These are phyloP conservation scores for Neurospora pannonica DNA, from an alignment of 495 filamentous ascomycete genomes.

Conservation along the genomic window DNA sequence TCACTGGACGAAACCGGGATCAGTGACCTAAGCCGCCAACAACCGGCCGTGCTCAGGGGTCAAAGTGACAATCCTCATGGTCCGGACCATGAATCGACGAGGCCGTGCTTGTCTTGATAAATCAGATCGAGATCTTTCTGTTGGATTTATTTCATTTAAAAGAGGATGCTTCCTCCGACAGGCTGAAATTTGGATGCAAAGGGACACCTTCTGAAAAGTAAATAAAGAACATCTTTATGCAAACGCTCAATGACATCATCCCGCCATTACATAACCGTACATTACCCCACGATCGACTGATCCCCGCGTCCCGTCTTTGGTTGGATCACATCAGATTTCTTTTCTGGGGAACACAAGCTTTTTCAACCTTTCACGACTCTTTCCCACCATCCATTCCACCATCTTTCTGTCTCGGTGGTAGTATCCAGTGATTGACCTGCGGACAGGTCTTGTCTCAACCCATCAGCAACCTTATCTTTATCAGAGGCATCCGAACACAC, in stretches of 20 bases:
- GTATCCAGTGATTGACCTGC: not conserved
- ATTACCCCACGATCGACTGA: not conserved
- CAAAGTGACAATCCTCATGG: not conserved
- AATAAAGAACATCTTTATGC: not conserved
- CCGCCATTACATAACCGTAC: not conserved
- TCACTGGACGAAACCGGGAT: not conserved
- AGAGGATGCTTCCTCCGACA: not conserved
- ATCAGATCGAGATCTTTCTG: not conserved
- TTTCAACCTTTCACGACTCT: not conserved
- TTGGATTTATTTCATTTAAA: not conserved
- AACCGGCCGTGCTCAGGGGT: not conserved
- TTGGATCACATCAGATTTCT: not conserved
- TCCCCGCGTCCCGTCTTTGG: not conserved
- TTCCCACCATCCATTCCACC: not conserved
- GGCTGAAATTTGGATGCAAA: not conserved
- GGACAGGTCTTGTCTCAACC: not conserved
- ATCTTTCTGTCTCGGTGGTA: not conserved
- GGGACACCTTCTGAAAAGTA: not conserved
- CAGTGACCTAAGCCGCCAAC: not conserved
- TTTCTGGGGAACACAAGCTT: not conserved
- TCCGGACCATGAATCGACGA: not conserved
- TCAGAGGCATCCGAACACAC: not conserved
- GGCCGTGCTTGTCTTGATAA: not conserved
- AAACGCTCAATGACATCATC: not conserved
- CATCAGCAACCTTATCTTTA: not conserved